These are phyloP conservation scores for Erodium maritimum DNA, from an alignment of 345 rosid genomes.

Conservation along the genomic window DNA sequence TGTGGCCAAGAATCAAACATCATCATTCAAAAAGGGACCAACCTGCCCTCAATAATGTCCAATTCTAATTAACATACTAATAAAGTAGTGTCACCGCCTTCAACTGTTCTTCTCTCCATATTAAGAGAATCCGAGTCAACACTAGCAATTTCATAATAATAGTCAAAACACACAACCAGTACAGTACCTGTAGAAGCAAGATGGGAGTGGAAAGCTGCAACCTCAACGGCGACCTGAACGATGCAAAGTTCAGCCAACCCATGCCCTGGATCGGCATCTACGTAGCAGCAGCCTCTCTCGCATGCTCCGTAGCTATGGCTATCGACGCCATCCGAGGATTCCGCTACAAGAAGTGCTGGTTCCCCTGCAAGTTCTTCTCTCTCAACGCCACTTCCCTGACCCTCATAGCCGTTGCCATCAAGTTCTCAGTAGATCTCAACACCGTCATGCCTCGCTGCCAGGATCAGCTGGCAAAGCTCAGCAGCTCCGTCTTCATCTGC, in stretches of 20 bases:
- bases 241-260: constrained; percentile 50
- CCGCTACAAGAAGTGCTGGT: constrained; percentile 54
- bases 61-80: too few relatives aligned
- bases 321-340: constrained; percentile 50
- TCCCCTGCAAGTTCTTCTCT: constrained; percentile 57
- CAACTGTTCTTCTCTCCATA: too few relatives aligned
- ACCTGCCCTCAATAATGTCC: too few relatives aligned
- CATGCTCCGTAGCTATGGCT: constrained; percentile 65
- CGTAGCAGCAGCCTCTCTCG: constrained; percentile 58
- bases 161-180: too few relatives aligned
- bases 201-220: constrained; percentile 58
- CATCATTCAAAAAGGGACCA: too few relatives aligned
- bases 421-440: constrained; percentile 80
- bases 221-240: constrained; percentile 48
- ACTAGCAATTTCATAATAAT: too few relatives aligned
- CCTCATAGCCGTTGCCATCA: constrained; percentile 51
- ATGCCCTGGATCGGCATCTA: constrained; percentile 82
- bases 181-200: too few relatives aligned
- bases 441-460: constrained; percentile 74
- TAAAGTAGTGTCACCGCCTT: too few relatives aligned
- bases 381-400: constrained; percentile 79
- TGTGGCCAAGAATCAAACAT: too few relatives aligned
- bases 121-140: too few relatives aligned
- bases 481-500: constrained; percentile 64
- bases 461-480: constrained; percentile 83